phyloP scores from a whole-genome alignment of 164 flowering plant genomes.

The Stephania yunnanensis region DNA sequence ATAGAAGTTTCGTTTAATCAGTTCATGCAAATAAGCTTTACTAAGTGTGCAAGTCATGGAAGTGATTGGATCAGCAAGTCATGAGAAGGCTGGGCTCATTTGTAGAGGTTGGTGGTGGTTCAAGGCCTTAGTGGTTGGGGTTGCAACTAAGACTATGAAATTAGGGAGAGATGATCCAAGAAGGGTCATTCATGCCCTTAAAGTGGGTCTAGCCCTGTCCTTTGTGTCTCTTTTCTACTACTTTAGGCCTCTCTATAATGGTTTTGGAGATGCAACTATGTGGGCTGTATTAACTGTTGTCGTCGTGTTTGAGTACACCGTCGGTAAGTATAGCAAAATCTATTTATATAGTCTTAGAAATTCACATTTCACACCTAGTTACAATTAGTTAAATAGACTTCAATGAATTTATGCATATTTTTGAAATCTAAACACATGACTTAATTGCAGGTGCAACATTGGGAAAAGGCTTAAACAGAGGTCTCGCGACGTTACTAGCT shows the following conservation, averaged over 20 bases:
- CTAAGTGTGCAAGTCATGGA: constrained; percentile 24
- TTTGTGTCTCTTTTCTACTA: constrained; percentile 67
- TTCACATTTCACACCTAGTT: neutral
- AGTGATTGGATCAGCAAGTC: constrained; percentile 14
- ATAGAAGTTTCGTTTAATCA: neutral
- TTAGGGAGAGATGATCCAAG: constrained; percentile 74
- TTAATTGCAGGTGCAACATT: constrained; percentile 56
- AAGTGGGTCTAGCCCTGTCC: constrained; percentile 75
- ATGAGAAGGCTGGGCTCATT: constrained; percentile 25
- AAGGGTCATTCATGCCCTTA: constrained; percentile 54
- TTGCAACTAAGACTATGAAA: constrained; percentile 30
- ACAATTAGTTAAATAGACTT: no score
- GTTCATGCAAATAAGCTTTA: constrained; percentile 7
- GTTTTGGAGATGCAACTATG: constrained; percentile 57
- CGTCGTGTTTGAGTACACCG: constrained; percentile 69
- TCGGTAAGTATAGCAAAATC: constrained; percentile 30
- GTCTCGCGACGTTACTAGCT: constrained; percentile 59
- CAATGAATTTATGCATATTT: neutral
- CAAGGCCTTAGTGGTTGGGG: constrained; percentile 14
- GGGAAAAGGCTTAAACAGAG: constrained; percentile 60
- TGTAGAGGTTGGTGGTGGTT: constrained; percentile 25
- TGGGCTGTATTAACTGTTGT: constrained; percentile 90
- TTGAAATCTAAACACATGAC: neutral
- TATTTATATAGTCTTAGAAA: no score
- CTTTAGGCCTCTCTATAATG: constrained; percentile 46